Evolutionary conservation across 768 basidiomycete genomes (phyloP), one percentile per base, ranked within the genome.

Genomic region (Inosperma sp.): DNA sequence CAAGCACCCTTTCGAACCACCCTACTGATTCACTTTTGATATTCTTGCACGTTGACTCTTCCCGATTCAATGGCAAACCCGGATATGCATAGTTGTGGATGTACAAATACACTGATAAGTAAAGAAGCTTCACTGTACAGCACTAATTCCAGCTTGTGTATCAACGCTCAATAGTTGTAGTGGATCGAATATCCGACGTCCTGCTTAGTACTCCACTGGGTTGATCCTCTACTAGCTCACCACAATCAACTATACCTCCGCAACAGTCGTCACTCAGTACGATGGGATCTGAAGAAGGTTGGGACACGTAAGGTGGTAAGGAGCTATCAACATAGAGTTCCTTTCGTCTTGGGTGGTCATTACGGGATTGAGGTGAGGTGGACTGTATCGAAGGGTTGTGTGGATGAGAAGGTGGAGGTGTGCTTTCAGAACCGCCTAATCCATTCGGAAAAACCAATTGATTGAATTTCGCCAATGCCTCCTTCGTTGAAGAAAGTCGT

Each of bases 1-100:
- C 49, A 80, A 82, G 56, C 93, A 96, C 68, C 91, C 93, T 6
- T 94, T 83, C 58, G 84, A 87, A 62, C 65, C 76, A 23, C 60
- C 57, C 43, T 52, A 63, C 53, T 45, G 54, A 54, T 48, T 39
- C 52, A 46, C 52, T 58, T n/a, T 29, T 60, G 14, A 23, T n/a
- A 26, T 33, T 34, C 26, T n/a, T 31, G 12, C 56, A 13, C 49
- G 30, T 37, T n/a, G n/a, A n/a, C n/a, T 49, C 25, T 25, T 23
- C 21, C 30, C 48, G 17, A 36, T 17, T 53, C 36, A 46, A 31
- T 35, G 17, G 56, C 17, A 16, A 8, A 22, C 27, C 22, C n/a
- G 19, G 35, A 29, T 33, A 26, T 57, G 22, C 44, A 23, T 41
- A 5, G 12, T 22, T 1, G n/a, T n/a, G n/a, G n/a, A n/a, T n/a